phyloP scores from a whole-genome alignment of 2,329 filamentous ascomycete species.

The Colletotrichum aenigma region DNA sequence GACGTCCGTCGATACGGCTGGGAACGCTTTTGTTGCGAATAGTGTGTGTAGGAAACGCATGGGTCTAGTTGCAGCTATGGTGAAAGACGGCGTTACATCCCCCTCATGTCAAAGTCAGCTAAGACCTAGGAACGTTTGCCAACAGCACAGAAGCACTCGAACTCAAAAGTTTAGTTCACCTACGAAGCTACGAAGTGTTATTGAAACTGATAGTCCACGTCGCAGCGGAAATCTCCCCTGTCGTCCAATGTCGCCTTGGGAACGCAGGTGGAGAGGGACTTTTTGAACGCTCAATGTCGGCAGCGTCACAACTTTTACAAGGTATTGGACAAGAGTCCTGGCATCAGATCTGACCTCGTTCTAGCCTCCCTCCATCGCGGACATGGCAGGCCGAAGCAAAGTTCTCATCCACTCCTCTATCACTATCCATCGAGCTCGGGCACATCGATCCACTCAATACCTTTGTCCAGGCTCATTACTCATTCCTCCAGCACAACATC shows the following conservation, averaged over 20 bases:
- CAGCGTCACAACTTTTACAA: not conserved
- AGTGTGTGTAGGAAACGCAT: not conserved
- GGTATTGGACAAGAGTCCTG: not conserved
- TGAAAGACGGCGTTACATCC: not conserved
- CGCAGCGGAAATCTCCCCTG: not conserved
- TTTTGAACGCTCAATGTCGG: not conserved
- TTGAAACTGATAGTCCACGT: not conserved
- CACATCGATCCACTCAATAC: not conserved
- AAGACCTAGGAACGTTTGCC: not conserved
- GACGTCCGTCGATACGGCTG: not conserved
- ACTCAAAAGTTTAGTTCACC: not conserved
- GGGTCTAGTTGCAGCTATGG: not conserved
- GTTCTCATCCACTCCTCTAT: not conserved
- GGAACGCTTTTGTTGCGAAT: not conserved
- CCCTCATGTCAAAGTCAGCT: not conserved
- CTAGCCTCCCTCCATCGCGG: not conserved
- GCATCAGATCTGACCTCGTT: not conserved
- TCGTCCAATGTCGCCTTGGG: not conserved
- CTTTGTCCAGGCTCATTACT: not conserved
- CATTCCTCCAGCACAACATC: not conserved
- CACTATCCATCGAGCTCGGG: not conserved
- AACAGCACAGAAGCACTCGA: not conserved
- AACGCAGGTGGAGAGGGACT: not conserved
- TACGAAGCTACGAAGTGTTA: not conserved
- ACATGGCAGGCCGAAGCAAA: not conserved